Percentiles rank a stretch among this genome's conserved stretches.
phyloP scores from a whole-genome alignment of 2,329 filamentous ascomycete species.

The Penicillium sclerotiorum region DNA sequence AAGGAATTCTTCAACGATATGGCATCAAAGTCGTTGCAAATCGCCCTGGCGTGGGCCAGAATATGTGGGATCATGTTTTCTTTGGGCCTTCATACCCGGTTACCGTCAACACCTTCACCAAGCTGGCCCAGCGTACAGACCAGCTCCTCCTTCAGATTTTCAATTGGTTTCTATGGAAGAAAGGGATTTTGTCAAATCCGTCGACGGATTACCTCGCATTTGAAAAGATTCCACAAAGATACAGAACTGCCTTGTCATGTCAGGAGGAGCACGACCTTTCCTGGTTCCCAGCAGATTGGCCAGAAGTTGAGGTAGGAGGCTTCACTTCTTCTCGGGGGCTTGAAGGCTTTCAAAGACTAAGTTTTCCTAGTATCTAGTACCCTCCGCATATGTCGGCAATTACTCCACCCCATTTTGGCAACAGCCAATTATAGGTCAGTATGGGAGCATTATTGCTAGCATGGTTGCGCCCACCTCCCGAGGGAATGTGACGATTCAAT shows the following conservation, averaged over 20 bases:
- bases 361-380: conserved; percentile 29
- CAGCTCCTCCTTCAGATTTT: conserved; percentile 19
- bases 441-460: conserved; percentile 29
- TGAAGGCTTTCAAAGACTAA: too few relatives aligned
- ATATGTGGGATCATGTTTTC: conserved; percentile 39
- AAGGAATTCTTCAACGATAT: conserved; percentile 25
- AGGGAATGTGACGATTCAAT: conserved; percentile 49
- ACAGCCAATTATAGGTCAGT: conserved; percentile 30
- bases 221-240: conserved; percentile 33
- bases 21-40: conserved; percentile 31
- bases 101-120: conserved; percentile 26
- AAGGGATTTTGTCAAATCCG: conserved; percentile 32
- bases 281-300: conserved; percentile 41
- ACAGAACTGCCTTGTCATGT: conserved; percentile 22
- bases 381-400: conserved; percentile 31
- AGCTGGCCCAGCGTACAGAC: conserved; percentile 14
- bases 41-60: conserved; percentile 40
- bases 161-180: conserved; percentile 20
- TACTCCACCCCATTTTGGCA: conserved; percentile 25
- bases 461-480: conserved; percentile 45
- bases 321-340: not conserved
- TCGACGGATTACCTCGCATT: conserved; percentile 34
- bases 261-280: conserved; percentile 24
- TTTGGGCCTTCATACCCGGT: conserved; percentile 34
- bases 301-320: conserved; percentile 37